These are phyloP conservation scores for Oidiodendron maius DNA, from an alignment of 495 filamentous ascomycete species.

Conservation along the genomic window DNA sequence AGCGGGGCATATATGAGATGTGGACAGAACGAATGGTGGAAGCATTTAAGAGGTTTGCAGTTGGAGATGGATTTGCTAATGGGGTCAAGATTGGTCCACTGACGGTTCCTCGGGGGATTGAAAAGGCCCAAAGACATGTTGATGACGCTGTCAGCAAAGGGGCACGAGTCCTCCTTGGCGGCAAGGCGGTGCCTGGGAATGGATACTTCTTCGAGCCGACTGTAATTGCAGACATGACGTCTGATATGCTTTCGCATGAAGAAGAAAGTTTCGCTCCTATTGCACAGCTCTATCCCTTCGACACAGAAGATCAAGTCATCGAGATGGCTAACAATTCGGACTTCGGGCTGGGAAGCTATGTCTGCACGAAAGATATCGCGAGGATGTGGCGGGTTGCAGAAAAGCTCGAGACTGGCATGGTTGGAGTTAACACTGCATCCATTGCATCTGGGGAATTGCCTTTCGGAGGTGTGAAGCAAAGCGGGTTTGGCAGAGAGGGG, in stretches of 20 bases:
- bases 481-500: conserved; percentile 25
- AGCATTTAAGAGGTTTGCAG: conserved; percentile 65
- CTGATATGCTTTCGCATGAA: conserved; percentile 64
- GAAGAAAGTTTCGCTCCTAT: conserved; percentile 89
- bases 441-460: conserved; percentile 19
- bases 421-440: conserved; percentile 70
- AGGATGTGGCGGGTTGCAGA: conserved; percentile 72
- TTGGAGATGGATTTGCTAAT: conserved; percentile 66
- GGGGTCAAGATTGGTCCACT: conserved; percentile 72
- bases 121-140: conserved; percentile 61
- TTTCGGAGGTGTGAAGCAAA: conserved; percentile 28
- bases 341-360: conserved; percentile 77
- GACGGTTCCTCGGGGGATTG: conserved; percentile 57
- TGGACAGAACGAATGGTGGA: conserved; percentile 63
- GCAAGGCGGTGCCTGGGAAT: conserved; percentile 51
- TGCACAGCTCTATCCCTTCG: conserved; percentile 70
- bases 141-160: conserved; percentile 69
- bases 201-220: conserved; percentile 76
- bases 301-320: conserved; percentile 79
- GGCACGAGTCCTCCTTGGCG: conserved; percentile 62
- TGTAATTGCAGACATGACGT: conserved; percentile 66
- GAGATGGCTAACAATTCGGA: conserved; percentile 66
- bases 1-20: conserved; percentile 68
- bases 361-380: conserved; percentile 65
- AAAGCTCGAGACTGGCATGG: conserved; percentile 78